Evolutionary conservation across 2,329 filamentous ascomycete species (phyloP).

Genomic region (Microcera coccophila): DNA sequence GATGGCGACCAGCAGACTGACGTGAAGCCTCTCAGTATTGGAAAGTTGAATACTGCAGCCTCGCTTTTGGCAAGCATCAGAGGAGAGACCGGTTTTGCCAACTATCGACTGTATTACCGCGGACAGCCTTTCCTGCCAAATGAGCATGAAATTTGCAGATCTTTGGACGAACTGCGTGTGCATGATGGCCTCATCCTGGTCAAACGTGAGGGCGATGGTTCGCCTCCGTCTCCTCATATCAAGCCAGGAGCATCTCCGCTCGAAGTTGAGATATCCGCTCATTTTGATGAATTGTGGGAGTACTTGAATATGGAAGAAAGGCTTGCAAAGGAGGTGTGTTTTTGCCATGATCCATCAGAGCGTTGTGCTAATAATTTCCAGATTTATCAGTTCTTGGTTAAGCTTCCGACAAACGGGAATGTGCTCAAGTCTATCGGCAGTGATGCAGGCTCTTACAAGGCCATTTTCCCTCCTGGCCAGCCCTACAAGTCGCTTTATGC

Average conservation of each 20-base stretch:
- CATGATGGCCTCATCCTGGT: constrained; percentile 63
- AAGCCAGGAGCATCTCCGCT: constrained; percentile 56
- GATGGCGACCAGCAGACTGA: constrained; percentile 57
- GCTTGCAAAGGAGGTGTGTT: constrained; percentile 60
- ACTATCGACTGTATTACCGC: constrained; percentile 68
- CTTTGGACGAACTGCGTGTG: constrained; percentile 65
- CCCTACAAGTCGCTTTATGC: constrained; percentile 74
- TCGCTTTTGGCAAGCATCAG: constrained; percentile 65
- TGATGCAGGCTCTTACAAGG: constrained; percentile 47
- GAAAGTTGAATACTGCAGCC: constrained; percentile 64
- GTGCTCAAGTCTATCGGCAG: constrained; percentile 58
- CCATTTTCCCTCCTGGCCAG: constrained; percentile 65
- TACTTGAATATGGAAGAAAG: constrained; percentile 71
- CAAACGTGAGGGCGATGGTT: constrained; percentile 51
- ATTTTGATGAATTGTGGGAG: constrained; percentile 80
- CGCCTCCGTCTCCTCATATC: constrained; percentile 41
- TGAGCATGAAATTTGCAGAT: constrained; percentile 55
- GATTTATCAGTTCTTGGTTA: constrained; percentile 68
- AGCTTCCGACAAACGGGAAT: constrained; percentile 64
- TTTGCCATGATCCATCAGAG: not conserved
- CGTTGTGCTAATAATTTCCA: constrained; percentile 31
- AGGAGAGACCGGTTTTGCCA: constrained; percentile 69
- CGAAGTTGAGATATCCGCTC: constrained; percentile 73
- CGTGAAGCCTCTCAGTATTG: constrained; percentile 61
- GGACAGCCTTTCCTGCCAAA: constrained; percentile 63